Evolutionary conservation across 306 rosid species (phyloP), one percentile per base, ranked within the genome.

Genomic region (Canavalia ensiformis): DNA sequence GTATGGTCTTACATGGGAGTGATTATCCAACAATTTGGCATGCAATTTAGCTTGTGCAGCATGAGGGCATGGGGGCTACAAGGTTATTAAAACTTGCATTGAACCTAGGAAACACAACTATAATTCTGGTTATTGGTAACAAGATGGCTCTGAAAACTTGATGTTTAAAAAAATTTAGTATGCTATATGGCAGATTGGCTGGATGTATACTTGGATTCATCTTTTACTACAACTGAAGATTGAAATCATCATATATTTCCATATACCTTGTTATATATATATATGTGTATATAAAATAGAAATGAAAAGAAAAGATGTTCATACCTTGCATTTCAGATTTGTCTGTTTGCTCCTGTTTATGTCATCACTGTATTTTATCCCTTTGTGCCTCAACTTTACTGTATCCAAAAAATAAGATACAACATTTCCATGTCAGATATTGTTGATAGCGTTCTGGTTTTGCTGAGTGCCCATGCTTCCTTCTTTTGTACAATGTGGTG

Each of bases 51-150:
- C 56, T 47, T 31, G 33, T 51, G 59, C 42, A 64, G 68, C 54
- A 63, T 30, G 57, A 72, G 58, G 56, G 56, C 42, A 6, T 82
- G 58, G 62, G 63, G 12, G 50, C 62, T 8, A 12, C 64, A 55
- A 59, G 18, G 56, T 6, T 30, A 30, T 60, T 34, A 28, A 33
- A 30, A 4, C 47, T 60, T 62, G 6, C 54, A 42, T 58, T 55
- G 71, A 70, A 75, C 72, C 29, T 58, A 58, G 39, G 77, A 74
- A 49, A 76, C 68, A 37, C 52, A 58, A 29, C 12, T 42, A 25
- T 73, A 71, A 25, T 10, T 63, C 13, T 13, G 62, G 55, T 39
- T 37, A 8, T 62, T 54, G 56, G 29, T 46, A 46, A 11, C 29
- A 58, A 25, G 49, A 30, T 29, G 62, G 68, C 31, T 76, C 29